Percentiles rank a stretch among this genome's conserved stretches.
phyloP scores from a whole-genome alignment of 768 basidiomycete species.

The Lactifluus subvellereus region DNA sequence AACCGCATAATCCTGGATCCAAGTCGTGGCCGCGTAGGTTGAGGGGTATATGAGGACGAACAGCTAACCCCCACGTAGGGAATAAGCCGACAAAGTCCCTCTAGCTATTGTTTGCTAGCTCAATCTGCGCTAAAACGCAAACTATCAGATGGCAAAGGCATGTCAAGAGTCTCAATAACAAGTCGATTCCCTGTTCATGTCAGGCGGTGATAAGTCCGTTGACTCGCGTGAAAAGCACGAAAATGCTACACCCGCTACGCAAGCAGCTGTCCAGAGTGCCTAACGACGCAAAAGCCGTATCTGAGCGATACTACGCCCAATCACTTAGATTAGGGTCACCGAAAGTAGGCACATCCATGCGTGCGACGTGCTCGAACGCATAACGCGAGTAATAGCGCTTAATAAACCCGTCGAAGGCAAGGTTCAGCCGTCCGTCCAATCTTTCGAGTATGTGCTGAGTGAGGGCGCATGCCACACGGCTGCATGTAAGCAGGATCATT shows the following conservation, averaged over 20 bases:
- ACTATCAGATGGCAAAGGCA: conserved; percentile 47
- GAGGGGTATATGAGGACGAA: background rate
- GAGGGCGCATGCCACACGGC: conserved; percentile 49
- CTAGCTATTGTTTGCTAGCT: conserved; percentile 17
- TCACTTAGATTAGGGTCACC: conserved; percentile 60
- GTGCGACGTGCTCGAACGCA: conserved; percentile 59
- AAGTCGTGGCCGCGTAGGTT: conserved; percentile 76
- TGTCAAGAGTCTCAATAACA: conserved; percentile 50
- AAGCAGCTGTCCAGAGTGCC: conserved; percentile 47
- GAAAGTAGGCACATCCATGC: conserved; percentile 73
- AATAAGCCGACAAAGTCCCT: conserved; percentile 19
- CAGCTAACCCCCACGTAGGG: background rate
- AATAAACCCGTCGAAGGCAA: conserved; percentile 53
- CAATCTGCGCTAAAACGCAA: conserved; percentile 28
- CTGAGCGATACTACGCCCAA: conserved; percentile 48
- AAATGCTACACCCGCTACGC: conserved; percentile 39
- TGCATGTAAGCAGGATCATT: conserved; percentile 33
- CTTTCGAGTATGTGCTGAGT: conserved; percentile 41
- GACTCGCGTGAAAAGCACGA: conserved; percentile 54
- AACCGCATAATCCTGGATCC: conserved; percentile 54
- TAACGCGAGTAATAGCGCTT: conserved; percentile 57
- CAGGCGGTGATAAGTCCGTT: conserved; percentile 56
- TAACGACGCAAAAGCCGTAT: conserved; percentile 44
- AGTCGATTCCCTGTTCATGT: conserved; percentile 56
- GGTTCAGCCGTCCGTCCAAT: conserved; percentile 35